Conservation (phyloP, 2,329 filamentous ascomycete genomes). For the Fusarium sp. region DNA sequence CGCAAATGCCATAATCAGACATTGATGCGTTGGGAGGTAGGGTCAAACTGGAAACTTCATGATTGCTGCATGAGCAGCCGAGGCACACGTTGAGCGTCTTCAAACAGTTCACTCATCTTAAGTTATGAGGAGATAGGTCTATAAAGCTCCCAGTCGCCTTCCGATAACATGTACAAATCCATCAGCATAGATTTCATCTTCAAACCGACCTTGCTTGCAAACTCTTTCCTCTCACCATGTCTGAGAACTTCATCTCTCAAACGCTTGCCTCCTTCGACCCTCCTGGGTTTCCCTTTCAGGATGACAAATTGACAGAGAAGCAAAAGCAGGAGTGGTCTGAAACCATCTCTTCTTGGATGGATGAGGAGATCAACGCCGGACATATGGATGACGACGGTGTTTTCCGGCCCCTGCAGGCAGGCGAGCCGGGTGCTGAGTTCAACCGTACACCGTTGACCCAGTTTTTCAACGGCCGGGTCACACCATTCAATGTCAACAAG, state of each 20-base stretch:
- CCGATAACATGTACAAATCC: too few species aligned
- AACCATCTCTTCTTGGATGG: background rate
- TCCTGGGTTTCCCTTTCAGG: background rate
- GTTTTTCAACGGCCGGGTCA: background rate
- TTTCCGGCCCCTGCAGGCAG: background rate
- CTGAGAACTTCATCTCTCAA: background rate
- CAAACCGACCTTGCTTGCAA: background rate
- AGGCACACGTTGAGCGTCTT: too few species aligned
- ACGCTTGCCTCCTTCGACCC: background rate
- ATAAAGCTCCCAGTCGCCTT: too few species aligned
- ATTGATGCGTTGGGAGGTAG: too few species aligned
- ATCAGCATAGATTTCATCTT: background rate
- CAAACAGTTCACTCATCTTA: background rate
- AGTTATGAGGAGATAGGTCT: too few species aligned
- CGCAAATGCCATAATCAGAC: too few species aligned
- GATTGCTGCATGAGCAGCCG: too few species aligned
- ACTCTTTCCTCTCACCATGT: background rate
- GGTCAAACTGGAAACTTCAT: too few species aligned
- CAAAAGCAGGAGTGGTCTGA: background rate
- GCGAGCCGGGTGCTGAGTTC: background rate
- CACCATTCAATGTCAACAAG: background rate
- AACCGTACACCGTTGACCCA: background rate
- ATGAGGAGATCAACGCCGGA: background rate
- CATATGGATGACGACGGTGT: background rate
- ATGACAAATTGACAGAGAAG: background rate